A percentile compares a stretch with the other conserved stretches of the same genome.
Evolutionary conservation across 2,329 filamentous ascomycete species (phyloP).

Genomic region (Aspergillus thermomutatus): DNA sequence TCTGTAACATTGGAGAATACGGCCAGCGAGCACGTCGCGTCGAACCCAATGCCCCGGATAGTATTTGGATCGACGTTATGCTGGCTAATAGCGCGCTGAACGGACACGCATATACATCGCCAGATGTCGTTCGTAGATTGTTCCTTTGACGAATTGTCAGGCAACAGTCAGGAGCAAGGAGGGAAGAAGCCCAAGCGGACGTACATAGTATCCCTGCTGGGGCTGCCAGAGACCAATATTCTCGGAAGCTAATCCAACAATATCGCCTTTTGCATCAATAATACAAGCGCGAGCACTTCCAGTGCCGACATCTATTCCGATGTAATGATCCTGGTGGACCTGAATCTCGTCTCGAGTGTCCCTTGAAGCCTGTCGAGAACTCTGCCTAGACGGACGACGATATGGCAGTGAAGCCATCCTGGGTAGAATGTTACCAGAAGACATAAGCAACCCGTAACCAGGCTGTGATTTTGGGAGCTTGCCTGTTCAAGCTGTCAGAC

Average conservation of each 20-base stretch:
- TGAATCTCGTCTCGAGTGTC: conserved; percentile 56
- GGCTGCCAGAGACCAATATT: conserved; percentile 80
- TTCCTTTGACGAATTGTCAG: conserved; percentile 56
- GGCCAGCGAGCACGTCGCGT: conserved; percentile 95
- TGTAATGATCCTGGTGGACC: conserved; percentile 59
- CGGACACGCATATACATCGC: conserved; percentile 86
- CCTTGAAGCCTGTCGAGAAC: conserved; percentile 36
- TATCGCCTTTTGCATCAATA: conserved; percentile 87
- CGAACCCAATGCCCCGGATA: conserved; percentile 91
- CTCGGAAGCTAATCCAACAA: conserved; percentile 68
- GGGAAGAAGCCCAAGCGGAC: conserved; percentile 21
- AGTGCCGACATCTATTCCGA: conserved; percentile 95
- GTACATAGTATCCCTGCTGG: conserved; percentile 69
- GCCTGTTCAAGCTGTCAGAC: neutral
- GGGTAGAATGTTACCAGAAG: neutral
- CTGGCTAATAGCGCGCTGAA: conserved; percentile 76
- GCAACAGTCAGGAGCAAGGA: conserved; percentile 4
- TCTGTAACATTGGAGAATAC: conserved; percentile 88
- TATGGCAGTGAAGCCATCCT: conserved; percentile 33
- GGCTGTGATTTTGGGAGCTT: neutral
- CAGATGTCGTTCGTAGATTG: conserved; percentile 98
- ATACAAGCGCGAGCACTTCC: conserved; percentile 94
- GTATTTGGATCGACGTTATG: conserved; percentile 71
- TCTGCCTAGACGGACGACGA: conserved; percentile 29
- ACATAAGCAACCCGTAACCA: neutral